These are phyloP conservation scores for Xylaria sp. DNA, from an alignment of 2,329 filamentous ascomycete genomes.

Conservation along the genomic window DNA sequence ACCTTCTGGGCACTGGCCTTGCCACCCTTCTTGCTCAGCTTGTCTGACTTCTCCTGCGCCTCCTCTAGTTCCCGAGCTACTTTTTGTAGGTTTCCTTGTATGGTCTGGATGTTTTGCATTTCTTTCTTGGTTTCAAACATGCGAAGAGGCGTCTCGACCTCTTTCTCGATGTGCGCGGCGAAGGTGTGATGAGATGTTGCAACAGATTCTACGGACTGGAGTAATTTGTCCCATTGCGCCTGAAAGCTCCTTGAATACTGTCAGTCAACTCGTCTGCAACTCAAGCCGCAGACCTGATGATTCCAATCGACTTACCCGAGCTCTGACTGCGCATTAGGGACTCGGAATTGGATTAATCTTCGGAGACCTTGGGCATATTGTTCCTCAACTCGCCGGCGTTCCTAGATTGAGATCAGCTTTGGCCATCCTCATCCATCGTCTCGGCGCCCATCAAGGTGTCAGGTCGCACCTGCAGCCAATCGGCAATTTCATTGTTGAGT, in stretches of 20 bases:
- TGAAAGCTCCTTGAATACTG: constrained; percentile 79
- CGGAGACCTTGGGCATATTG: constrained; percentile 84
- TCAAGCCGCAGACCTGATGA: background rate
- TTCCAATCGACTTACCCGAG: constrained; percentile 75
- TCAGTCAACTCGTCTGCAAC: constrained; percentile 33
- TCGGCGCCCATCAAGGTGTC: background rate
- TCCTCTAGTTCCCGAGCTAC: constrained; percentile 88
- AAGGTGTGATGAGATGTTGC: constrained; percentile 86
- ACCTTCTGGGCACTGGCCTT: constrained; percentile 82
- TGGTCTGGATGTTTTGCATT: constrained; percentile 81
- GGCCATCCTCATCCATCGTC: background rate
- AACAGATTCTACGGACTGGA: constrained; percentile 80
- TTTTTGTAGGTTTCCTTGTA: constrained; percentile 80
- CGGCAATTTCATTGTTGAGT: constrained; percentile 90
- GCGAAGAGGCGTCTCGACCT: constrained; percentile 87
- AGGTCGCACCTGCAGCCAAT: constrained; percentile 88
- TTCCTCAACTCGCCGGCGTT: constrained; percentile 92
- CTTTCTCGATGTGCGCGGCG: constrained; percentile 83
- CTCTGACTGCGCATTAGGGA: constrained; percentile 80
- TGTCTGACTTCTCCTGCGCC: constrained; percentile 86
- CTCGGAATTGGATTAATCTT: constrained; percentile 79
- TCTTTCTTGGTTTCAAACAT: constrained; percentile 80
- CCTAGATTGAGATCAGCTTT: constrained; percentile 63
- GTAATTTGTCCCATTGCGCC: constrained; percentile 87
- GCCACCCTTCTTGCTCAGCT: constrained; percentile 80